A percentile compares a stretch with the other conserved stretches of the same genome.
These are phyloP conservation scores for Clarireedia homoeocarpa DNA, from an alignment of 2,329 filamentous ascomycete genomes.

Conservation along the genomic window DNA sequence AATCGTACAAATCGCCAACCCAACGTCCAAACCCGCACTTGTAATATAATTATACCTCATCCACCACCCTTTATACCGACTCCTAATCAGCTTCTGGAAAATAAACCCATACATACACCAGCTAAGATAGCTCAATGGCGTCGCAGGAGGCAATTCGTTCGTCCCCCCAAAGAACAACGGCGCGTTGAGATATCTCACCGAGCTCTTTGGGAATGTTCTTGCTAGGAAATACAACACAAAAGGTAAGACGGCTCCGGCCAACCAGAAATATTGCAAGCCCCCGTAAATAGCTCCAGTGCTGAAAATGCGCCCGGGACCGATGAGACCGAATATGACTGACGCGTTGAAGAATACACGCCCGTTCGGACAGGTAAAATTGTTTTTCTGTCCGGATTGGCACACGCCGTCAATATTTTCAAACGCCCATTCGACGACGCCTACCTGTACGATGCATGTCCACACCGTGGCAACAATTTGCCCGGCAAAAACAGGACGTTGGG, in stretches of 20 bases:
- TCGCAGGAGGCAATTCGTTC: slow-evolving; percentile 50
- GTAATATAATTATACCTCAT: slow-evolving; percentile 70
- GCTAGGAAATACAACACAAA: slow-evolving; percentile 47
- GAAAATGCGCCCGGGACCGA: slow-evolving; percentile 51
- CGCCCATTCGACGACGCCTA: slow-evolving; percentile 55
- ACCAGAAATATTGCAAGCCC: slow-evolving; percentile 62
- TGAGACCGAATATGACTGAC: slow-evolving; percentile 66
- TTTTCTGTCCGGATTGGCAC: slow-evolving; percentile 42
- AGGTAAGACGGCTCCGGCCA: slow-evolving; percentile 56
- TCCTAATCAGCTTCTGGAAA: slow-evolving; percentile 62
- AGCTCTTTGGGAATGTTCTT: slow-evolving; percentile 50
- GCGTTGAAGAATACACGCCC: slow-evolving; percentile 51
- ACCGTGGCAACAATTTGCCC: slow-evolving; percentile 59
- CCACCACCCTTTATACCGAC: slow-evolving; percentile 65
- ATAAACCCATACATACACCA: slow-evolving; percentile 59
- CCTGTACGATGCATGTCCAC: slow-evolving; percentile 58
- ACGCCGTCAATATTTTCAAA: slow-evolving; percentile 54
- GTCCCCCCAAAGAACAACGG: slow-evolving; percentile 11
- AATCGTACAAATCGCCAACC: slow-evolving; percentile 58
- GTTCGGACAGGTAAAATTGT: slow-evolving; percentile 40
- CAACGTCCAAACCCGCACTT: slow-evolving; percentile 63
- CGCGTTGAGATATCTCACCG: slow-evolving; percentile 37
- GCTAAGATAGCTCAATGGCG: slow-evolving; percentile 60
- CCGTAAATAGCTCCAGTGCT: slow-evolving; percentile 46
- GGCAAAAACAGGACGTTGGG: slow-evolving; percentile 59